phyloP scores from a whole-genome alignment of 2,329 filamentous ascomycete genomes.

The Phyllosticta citriasiana region DNA sequence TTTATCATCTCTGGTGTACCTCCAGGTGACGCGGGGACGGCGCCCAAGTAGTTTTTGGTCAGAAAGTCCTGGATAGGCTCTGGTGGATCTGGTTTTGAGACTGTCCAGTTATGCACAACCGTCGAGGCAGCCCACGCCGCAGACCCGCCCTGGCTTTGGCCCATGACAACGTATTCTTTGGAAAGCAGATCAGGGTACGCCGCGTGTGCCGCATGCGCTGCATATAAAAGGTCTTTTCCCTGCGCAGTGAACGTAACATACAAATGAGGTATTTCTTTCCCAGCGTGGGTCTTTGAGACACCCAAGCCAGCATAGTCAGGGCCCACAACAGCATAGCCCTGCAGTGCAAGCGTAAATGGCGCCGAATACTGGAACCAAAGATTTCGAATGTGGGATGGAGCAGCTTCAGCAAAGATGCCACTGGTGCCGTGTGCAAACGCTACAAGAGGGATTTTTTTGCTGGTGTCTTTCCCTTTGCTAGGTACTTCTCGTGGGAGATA shows the following conservation, averaged over 20 bases:
- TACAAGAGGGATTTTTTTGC: conserved; percentile 8
- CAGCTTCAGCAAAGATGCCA: conserved; percentile 15
- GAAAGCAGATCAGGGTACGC: conserved; percentile 30
- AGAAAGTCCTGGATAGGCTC: neutral
- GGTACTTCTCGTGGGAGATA: conserved; percentile 17
- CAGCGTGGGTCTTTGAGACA: neutral
- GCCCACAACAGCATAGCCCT: conserved; percentile 19
- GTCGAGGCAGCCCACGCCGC: conserved; percentile 30
- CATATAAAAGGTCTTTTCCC: conserved; percentile 36
- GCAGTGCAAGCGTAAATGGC: conserved; percentile 17
- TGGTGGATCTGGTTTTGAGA: neutral
- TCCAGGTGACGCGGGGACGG: neutral
- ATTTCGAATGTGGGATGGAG: conserved; percentile 17
- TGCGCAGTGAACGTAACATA: conserved; percentile 29
- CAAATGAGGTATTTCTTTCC: conserved; percentile 21
- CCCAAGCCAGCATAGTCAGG: conserved; percentile 20
- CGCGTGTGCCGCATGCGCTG: conserved; percentile 31
- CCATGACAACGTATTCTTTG: conserved; percentile 35
- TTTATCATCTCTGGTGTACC: neutral
- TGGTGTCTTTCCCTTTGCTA: conserved; percentile 9
- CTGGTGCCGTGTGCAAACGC: conserved; percentile 16
- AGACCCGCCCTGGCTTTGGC: conserved; percentile 39
- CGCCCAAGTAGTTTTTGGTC: neutral
- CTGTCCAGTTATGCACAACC: neutral
- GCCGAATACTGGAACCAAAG: conserved; percentile 19